Conservation (phyloP, 306 rosid genomes). For the Cucurbita moschata region DNA sequence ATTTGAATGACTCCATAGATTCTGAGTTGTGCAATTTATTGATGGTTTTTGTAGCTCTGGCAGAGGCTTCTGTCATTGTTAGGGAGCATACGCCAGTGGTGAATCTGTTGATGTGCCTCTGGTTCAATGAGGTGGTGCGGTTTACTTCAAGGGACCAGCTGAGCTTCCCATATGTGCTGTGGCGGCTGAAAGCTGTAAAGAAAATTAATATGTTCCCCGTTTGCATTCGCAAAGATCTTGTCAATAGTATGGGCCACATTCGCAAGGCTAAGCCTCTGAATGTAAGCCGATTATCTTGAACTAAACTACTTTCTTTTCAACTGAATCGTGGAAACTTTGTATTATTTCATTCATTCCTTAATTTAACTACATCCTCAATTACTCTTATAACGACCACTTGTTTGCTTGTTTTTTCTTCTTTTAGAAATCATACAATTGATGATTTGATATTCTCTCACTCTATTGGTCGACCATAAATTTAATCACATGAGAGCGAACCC, state of each 20-base stretch:
- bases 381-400: background rate
- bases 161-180: constrained; percentile 81
- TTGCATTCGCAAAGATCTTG: constrained; percentile 94
- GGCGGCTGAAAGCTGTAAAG: constrained; percentile 61
- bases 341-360: constrained; percentile 2
- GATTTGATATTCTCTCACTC: too few species aligned
- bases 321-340: background rate
- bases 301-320: background rate
- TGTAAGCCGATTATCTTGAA: constrained; percentile 19
- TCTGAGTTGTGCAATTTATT: too few species aligned
- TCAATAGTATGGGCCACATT: constrained; percentile 89
- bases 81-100: constrained; percentile 58
- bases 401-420: too few species aligned
- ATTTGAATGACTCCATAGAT: background rate
- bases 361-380: background rate
- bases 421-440: too few species aligned
- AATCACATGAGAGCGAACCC: too few species aligned
- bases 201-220: constrained; percentile 68
- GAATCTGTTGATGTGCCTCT: constrained; percentile 69
- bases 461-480: too few species aligned
- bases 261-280: constrained; percentile 80
- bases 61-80: constrained; percentile 81
- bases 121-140: constrained; percentile 92
- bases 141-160: constrained; percentile 94
- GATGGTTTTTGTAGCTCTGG: constrained; percentile 41